phyloP scores from a whole-genome alignment of 2,329 filamentous ascomycete species.

The Dactylella cylindrospora region DNA sequence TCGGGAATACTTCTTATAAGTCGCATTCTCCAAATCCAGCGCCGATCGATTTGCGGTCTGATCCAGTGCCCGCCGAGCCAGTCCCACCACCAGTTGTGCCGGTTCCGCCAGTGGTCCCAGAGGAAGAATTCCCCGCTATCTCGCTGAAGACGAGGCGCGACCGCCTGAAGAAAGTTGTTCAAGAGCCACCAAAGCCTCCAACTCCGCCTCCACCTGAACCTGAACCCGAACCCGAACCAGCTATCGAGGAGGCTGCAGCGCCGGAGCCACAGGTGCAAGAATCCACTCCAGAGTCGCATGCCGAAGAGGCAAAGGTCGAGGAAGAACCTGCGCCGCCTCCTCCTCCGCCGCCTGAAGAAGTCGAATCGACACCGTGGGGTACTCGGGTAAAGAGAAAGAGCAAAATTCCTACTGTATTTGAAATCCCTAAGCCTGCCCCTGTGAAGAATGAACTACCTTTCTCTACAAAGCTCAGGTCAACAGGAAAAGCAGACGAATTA shows the following conservation, averaged over 20 bases:
- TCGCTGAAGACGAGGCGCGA: slow-evolving; percentile 25
- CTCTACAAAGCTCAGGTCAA: slow-evolving; percentile 32
- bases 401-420: slow-evolving; percentile 18
- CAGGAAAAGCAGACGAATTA: slow-evolving; percentile 38
- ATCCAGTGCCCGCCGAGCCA: too few species aligned
- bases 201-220: slow-evolving; percentile 8
- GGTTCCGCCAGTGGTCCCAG: neutral
- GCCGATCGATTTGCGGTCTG: slow-evolving; percentile 3
- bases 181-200: slow-evolving; percentile 13
- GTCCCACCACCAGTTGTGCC: neutral
- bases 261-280: neutral
- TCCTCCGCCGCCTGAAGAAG: slow-evolving; percentile 9
- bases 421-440: slow-evolving; percentile 10
- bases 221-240: slow-evolving; percentile 3
- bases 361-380: slow-evolving; percentile 10
- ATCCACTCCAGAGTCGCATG: neutral
- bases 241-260: neutral
- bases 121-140: slow-evolving; percentile 19
- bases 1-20: slow-evolving; percentile 38
- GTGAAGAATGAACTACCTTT: slow-evolving; percentile 31
- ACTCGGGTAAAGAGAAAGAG: slow-evolving; percentile 15
- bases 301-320: neutral
- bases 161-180: slow-evolving; percentile 21
- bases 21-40: slow-evolving; percentile 40
- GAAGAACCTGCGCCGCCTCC: slow-evolving; percentile 9